A percentile compares a stretch with the other conserved stretches of the same genome.
These are phyloP conservation scores for Cercospora berteroae DNA, from an alignment of 2,329 filamentous ascomycete species.

Conservation along the genomic window DNA sequence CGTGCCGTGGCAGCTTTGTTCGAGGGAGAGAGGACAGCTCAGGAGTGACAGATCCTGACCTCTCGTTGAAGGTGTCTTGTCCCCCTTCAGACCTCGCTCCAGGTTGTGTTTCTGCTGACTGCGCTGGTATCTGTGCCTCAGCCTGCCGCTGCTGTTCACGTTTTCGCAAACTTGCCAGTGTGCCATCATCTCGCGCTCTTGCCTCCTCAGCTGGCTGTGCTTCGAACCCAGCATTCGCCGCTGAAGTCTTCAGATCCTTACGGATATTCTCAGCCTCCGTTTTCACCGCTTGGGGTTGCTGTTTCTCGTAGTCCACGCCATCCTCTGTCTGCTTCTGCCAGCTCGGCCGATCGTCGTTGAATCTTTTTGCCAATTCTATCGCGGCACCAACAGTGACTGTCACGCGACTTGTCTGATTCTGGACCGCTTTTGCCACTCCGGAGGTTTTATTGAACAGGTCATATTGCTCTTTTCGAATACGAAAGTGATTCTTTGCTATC, in stretches of 20 bases:
- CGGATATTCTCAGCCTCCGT: slow-evolving; percentile 30
- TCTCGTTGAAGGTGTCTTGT: slow-evolving; percentile 57
- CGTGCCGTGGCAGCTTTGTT: slow-evolving; percentile 55
- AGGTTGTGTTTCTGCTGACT: slow-evolving; percentile 47
- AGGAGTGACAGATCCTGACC: slow-evolving; percentile 48
- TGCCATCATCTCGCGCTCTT: slow-evolving; percentile 39
- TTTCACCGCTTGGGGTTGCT: slow-evolving; percentile 27
- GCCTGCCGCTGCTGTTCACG: slow-evolving; percentile 47
- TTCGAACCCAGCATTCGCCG: slow-evolving; percentile 13
- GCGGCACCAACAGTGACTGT: slow-evolving; percentile 62
- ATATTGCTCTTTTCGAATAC: slow-evolving; percentile 59
- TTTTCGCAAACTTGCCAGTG: slow-evolving; percentile 29
- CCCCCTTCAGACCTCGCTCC: slow-evolving; percentile 36
- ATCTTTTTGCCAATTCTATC: slow-evolving; percentile 56
- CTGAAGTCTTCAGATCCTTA: slow-evolving; percentile 14
- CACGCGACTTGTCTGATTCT: slow-evolving; percentile 60
- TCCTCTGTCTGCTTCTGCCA: slow-evolving; percentile 27
- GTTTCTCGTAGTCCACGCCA: slow-evolving; percentile 16
- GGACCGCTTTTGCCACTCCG: slow-evolving; percentile 61
- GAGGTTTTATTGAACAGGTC: slow-evolving; percentile 65
- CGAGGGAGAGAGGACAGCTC: slow-evolving; percentile 52
- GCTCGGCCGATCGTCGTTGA: slow-evolving; percentile 51
- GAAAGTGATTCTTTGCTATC: slow-evolving; percentile 55
- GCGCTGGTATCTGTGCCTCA: slow-evolving; percentile 53
- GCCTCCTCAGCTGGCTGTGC: not conserved